A percentile compares a stretch with the other conserved stretches of the same genome.
Conservation (phyloP, 345 rosid species). For the Populus davidiana region DNA sequence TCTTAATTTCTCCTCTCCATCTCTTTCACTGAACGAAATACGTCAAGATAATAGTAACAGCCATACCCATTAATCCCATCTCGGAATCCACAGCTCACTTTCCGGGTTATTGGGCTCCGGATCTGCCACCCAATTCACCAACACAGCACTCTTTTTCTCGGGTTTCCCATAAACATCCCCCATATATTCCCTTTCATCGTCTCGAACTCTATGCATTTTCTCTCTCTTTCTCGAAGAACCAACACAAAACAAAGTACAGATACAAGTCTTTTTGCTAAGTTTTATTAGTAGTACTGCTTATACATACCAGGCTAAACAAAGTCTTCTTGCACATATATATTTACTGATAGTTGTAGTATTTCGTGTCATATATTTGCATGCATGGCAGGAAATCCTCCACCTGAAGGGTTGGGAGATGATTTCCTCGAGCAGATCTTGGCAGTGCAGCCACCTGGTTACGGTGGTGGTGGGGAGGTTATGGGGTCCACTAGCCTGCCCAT, state of each 20-base stretch:
- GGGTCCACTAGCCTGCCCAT: conserved; percentile 40
- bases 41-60: conserved; percentile 7
- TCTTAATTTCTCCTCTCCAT: background rate
- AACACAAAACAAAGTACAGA: background rate
- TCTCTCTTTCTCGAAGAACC: background rate
- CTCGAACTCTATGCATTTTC: background rate
- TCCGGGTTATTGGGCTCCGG: conserved; percentile 57
- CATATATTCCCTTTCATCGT: background rate
- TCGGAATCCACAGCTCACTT: conserved; percentile 40
- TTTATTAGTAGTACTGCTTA: background rate
- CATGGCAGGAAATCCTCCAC: conserved; percentile 57
- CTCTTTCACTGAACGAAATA: background rate
- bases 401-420: conserved; percentile 57
- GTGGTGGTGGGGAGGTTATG: conserved; percentile 25
- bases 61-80: conserved; percentile 12
- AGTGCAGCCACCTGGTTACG: conserved; percentile 44
- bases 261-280: background rate
- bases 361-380: conserved; percentile 18
- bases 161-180: conserved; percentile 16
- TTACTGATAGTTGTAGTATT: background rate
- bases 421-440: conserved; percentile 72
- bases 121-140: conserved; percentile 62
- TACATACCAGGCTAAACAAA: background rate
- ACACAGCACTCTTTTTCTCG: conserved; percentile 30
- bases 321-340: background rate